Conservation (phyloP, 1,139 yeast genomes). For the Candida sp. region DNA sequence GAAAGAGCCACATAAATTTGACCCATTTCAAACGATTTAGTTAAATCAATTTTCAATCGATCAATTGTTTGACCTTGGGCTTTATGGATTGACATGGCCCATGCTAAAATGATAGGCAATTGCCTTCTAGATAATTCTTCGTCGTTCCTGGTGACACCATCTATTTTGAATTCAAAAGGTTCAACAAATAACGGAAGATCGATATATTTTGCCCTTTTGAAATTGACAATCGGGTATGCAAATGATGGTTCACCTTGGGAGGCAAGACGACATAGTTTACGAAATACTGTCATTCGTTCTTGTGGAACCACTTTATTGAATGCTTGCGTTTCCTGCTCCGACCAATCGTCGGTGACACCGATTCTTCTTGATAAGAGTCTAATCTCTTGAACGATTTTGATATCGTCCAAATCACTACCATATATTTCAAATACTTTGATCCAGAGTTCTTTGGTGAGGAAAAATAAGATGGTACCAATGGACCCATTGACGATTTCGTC, state of each 20-base stretch:
- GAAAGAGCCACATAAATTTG: constrained; percentile 91
- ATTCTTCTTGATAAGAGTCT: constrained; percentile 22
- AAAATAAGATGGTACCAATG: constrained; percentile 59
- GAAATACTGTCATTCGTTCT: constrained; percentile 22
- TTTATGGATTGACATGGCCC: constrained; percentile 91
- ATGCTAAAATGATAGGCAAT: constrained; percentile 72
- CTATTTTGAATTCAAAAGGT: constrained; percentile 69
- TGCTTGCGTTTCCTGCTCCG: constrained; percentile 43
- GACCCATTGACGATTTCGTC: constrained; percentile 56
- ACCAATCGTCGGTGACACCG: constrained; percentile 20
- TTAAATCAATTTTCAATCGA: constrained; percentile 71
- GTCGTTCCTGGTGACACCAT: constrained; percentile 5
- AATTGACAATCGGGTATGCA: constrained; percentile 55
- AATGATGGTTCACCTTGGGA: constrained; percentile 21
- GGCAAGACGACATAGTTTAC: constrained; percentile 30
- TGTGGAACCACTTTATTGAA: constrained; percentile 22
- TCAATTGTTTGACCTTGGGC: constrained; percentile 90
- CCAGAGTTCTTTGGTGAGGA: constrained; percentile 41
- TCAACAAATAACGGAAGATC: constrained; percentile 46
- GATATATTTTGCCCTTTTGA: constrained; percentile 27
- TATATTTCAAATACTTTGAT: constrained; percentile 23
- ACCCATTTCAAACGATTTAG: constrained; percentile 74
- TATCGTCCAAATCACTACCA: constrained; percentile 17
- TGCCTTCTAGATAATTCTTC: constrained; percentile 47
- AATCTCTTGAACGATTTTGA: constrained; percentile 23